Conservation (phyloP, 192 early-diverging fungal genomes). For the Coemansia reversa region DNA sequence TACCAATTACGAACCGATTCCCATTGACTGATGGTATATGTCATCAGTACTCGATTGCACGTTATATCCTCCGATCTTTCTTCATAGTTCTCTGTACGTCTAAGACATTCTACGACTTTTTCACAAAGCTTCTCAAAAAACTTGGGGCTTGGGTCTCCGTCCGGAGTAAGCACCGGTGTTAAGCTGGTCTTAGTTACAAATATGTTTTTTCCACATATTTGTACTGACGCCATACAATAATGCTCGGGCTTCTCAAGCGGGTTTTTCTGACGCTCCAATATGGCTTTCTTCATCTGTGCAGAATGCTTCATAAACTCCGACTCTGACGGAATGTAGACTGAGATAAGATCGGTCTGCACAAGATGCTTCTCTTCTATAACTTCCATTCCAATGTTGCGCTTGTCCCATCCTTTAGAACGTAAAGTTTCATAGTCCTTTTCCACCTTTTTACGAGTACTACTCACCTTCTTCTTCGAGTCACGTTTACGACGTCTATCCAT, state of each 20-base stretch:
- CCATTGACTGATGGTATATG: neutral
- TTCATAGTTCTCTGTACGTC: no score
- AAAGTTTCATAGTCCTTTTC: conserved; percentile 1
- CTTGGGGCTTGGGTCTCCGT: neutral
- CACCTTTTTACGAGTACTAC: neutral
- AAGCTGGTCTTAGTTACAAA: neutral
- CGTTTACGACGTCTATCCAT: no score
- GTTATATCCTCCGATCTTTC: no score
- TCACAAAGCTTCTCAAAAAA: neutral
- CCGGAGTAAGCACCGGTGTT: neutral
- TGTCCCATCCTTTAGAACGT: neutral
- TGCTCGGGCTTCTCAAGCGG: no score
- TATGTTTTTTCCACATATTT: no score
- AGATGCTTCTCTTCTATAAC: no score
- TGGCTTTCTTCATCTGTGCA: neutral
- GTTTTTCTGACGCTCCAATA: no score
- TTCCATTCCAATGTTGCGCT: conserved; percentile 1
- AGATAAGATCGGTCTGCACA: no score
- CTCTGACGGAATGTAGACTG: no score
- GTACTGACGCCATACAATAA: no score
- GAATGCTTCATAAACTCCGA: neutral
- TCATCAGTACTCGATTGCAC: neutral
- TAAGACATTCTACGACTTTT: no score
- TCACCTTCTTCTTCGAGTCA: no score
- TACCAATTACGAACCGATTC: neutral